Evolutionary conservation across 495 filamentous ascomycete genomes (phyloP), one percentile per base, ranked within the genome.

Genomic region (Penicillium cinerascens): DNA sequence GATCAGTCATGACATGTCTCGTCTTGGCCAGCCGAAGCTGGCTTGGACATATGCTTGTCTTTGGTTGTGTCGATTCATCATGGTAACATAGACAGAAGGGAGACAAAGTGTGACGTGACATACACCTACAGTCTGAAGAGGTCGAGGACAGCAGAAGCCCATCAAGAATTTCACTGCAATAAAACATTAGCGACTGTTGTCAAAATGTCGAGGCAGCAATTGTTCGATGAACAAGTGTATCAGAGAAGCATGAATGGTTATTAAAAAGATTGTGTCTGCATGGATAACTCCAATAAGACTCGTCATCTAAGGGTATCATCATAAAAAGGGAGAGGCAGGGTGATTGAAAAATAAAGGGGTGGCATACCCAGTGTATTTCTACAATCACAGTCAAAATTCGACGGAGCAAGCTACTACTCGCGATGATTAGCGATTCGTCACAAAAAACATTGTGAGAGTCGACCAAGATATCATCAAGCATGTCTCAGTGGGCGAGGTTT

Each of bases 401-500:
- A 42, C 16, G 15, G 26, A 33, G 42, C 25, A 35, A 25, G 39
- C 23, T 39, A 61, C 58, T 65, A 51, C 55, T 60, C 49, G 48
- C 58, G 29, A 53, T 27, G 53, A 63, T 73, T 64, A 73, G 70
- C 65, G 56, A 64, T 62, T 55, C 54, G 59, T 60, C 59, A 59
- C 51, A 27, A 60, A 27, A 60, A 54, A 46, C 33, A 33, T 36
- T 51, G 46, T 38, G 51, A 48, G 52, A 61, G 55, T 61, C 44
- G 46, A 58, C n/a, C 52, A 41, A 59, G 45, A 53, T 33, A 54
- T 48, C 35, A 45, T 51, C 52, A 45, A 23, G 37, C 10, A 39
- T 49, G 67, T 76, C 71, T 97, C 93, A 98, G 93, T 91, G 88
- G 92, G 89, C 91, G 82, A 96, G 92, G 93, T 96, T 98, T 98